Evolutionary conservation across 192 early-diverging fungal genomes (phyloP), one percentile per base, ranked within the genome.

Genomic region (Coemansia sp.): DNA sequence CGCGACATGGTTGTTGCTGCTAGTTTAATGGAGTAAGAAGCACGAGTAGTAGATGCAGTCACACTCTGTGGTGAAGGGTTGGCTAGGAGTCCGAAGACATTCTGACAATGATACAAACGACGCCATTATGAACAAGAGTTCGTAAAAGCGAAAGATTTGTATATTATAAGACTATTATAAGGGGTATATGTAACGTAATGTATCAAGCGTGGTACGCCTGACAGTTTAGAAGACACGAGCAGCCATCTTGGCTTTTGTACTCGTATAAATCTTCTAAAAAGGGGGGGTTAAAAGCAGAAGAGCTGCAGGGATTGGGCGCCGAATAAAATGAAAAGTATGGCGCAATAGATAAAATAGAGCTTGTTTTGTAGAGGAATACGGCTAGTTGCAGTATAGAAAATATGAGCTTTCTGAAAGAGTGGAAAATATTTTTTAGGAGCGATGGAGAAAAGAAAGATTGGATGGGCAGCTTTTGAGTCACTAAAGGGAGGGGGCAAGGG

Each of bases 171-270:
- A 61, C 47, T n/a, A 65, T 55, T 69, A 55, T 59, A 59, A 47
- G 29, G 54, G 67, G 70, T 48, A 15, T 48, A 15, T 55, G 55
- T 40, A n/a, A 28, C 13, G 50, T 40, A 38, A 31, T 40, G 58
- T 48, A 17, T 65, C 76, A 66, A 67, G 70, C 70, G 61, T 60
- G 42, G 23, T 40, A 64, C 66, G 76, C 76, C 55, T 48, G 70
- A 63, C 67, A 54, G 34, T 48, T 79, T 79, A 79, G 76, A 79
- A 79, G 70, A 73, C 50, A 72, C 76, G 76, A 79, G 76, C 76
- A 72, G 76, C 76, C 76, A 79, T 79, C 34, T 19, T 62, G 70
- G 70, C 57, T 56, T 11, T 17, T 59, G 20, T 42, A 67, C 76
- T 79, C 76, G 76, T 73, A 67, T 59, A 41, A 55, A 52, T 70